Base-by-base conservation (phyloP, 2,329 filamentous ascomycete species). In the Fusarium nematophilum region DNA sequence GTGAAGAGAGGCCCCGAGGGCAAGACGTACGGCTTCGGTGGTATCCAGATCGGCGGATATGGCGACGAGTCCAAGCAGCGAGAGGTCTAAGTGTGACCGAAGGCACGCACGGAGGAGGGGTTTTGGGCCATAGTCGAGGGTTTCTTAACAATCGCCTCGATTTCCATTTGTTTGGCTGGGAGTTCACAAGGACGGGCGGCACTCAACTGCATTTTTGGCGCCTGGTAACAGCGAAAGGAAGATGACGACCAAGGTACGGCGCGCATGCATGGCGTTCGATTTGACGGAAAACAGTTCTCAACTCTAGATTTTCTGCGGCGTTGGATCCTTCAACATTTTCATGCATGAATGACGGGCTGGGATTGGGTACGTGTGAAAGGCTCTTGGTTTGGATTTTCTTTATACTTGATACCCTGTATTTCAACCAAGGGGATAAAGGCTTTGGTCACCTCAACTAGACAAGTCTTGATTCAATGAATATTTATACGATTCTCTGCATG, bases 1-100 rank as follows among this genome's bases (percentile, higher is more conserved):
- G 78, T 79, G 33, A 78, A 78, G 52, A 76, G 81, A 53, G 82
- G 77, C 0, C 80, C 82, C 4, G 86, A 92, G 75, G 89, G 89
- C 3, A 84, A 85, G 79, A 86, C 86, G 7, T 92, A 87, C 55
- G 76, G 75, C 1, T 78, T 79, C 26, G 79, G 78, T 11, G 82
- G 81, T 15, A 80, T 79, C 51, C 79, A 78, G 23, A 77, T 85
- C 59, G 85, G 79, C 36, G 84, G 85, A 2, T 87, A 87, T 54
- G 79, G 84, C 9, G 78, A 84, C n/a, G 84, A 87, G 76, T 78
- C 75, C 42, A 80, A 74, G 66, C 69, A 68, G 31, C 73, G 67
- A 13, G 63, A 74, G 53, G 52, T 31, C 10, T 77, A 70, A 51
- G 25, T 21, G 15, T 17, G 31, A 27, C 11, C 1, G 3, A 44